phyloP scores from a whole-genome alignment of 2,329 filamentous ascomycete species.

The Thyridium curvatum region DNA sequence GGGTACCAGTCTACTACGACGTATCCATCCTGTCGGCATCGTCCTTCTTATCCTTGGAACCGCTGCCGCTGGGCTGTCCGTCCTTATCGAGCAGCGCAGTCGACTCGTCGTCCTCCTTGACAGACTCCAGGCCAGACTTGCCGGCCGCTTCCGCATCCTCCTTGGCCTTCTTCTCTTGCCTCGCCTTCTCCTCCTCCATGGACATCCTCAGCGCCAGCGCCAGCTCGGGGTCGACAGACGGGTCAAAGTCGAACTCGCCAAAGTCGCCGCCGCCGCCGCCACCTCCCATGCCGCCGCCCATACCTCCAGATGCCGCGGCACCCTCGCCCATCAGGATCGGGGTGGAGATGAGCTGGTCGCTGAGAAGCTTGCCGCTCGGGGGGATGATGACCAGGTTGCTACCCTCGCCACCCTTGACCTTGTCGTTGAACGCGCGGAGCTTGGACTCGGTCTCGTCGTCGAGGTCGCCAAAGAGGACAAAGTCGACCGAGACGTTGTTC shows the following conservation, averaged over 20 bases:
- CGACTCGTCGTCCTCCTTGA: constrained; percentile 73
- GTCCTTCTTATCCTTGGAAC: constrained; percentile 35
- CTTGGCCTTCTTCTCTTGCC: constrained; percentile 79
- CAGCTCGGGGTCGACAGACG: constrained; percentile 85
- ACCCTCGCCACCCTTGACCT: constrained; percentile 84
- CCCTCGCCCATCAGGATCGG: constrained; percentile 85
- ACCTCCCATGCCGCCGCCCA: constrained; percentile 50
- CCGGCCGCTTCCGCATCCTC: constrained; percentile 63
- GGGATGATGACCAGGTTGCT: constrained; percentile 88
- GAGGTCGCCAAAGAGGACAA: constrained; percentile 90
- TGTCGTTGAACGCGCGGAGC: constrained; percentile 87
- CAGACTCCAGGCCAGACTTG: constrained; percentile 55
- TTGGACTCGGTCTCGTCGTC: constrained; percentile 87
- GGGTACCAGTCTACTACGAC: constrained; percentile 42
- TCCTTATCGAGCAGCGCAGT: constrained; percentile 57
- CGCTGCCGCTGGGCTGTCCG: constrained; percentile 58
- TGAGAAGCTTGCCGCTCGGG: constrained; percentile 85
- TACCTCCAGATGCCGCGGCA: constrained; percentile 49
- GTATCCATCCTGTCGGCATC: constrained; percentile 85
- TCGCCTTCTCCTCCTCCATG: constrained; percentile 94
- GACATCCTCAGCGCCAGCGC: constrained; percentile 94
- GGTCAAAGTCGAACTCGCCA: constrained; percentile 80
- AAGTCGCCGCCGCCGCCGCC: constrained; percentile 59
- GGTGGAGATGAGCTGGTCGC: constrained; percentile 82
- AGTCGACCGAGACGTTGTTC: constrained; percentile 87